A percentile compares a stretch with the other conserved stretches of the same genome.
phyloP scores from a whole-genome alignment of 768 basidiomycete genomes.

The Calocera viscosa region DNA sequence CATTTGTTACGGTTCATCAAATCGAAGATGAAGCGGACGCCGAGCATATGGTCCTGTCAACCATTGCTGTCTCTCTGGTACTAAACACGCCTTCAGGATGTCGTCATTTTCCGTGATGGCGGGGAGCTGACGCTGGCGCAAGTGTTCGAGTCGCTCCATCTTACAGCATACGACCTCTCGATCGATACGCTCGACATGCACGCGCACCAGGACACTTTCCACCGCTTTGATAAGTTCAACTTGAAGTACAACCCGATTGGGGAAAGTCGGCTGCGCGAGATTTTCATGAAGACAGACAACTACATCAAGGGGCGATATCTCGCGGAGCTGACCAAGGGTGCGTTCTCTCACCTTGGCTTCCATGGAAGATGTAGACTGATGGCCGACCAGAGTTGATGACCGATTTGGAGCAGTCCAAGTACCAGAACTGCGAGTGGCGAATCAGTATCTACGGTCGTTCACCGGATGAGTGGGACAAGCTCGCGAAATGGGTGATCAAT shows the following conservation, averaged over 20 bases:
- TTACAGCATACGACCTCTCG: conserved; percentile 93
- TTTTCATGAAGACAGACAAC: conserved; percentile 97
- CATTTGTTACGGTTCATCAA: conserved; percentile 97
- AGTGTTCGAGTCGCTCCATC: conserved; percentile 90
- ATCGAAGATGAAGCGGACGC: conserved; percentile 85
- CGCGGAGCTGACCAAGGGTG: conserved; percentile 86
- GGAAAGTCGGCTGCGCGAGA: conserved; percentile 86
- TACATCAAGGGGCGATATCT: conserved; percentile 83
- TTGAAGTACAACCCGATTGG: conserved; percentile 95
- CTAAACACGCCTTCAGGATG: conserved; percentile 45
- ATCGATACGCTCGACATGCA: conserved; percentile 99
- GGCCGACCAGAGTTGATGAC: conserved; percentile 72
- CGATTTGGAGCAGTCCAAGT: conserved; percentile 98
- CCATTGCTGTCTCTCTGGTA: conserved; percentile 2
- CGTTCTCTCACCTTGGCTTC: conserved; percentile 15
- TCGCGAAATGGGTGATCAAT: conserved; percentile 92
- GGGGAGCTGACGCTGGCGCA: conserved; percentile 74
- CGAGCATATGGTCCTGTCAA: conserved; percentile 42
- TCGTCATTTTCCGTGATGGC: conserved; percentile 91
- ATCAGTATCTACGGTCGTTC: conserved; percentile 87
- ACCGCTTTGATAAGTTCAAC: conserved; percentile 97
- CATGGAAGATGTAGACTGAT: not conserved
- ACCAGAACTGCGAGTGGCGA: conserved; percentile 98
- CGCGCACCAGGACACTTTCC: conserved; percentile 94
- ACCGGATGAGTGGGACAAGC: conserved; percentile 86